Evolutionary conservation across 2,329 filamentous ascomycete species (phyloP), one percentile per base, ranked within the genome.

Genomic region (Sphaceloma murrayae): DNA sequence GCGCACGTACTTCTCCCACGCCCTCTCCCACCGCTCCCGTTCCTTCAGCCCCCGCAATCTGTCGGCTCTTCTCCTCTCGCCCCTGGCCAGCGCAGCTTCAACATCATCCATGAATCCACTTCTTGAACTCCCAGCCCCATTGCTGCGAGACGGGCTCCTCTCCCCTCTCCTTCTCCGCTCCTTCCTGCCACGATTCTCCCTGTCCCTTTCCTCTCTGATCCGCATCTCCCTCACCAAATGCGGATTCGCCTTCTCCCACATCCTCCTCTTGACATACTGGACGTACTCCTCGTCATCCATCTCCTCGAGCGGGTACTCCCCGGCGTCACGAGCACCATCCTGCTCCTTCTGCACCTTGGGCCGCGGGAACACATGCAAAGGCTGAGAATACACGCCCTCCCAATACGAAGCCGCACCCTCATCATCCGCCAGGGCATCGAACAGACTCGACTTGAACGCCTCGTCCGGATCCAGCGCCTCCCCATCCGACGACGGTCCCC

Each of bases 281-380:
- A 85, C 83, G 60, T 96, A 98, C 61, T 95, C 84, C 19, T 96
- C 88, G 54, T 96, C 91, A 6, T 72, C 79, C 89, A 96, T 96
- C 51, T 72, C 73, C 62, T 94, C 86, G 9, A 94, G 68, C 6
- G 24, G 24, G 16, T 45, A n/a, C 47, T 72, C 68, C 11, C 74
- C 75, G 29, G 53, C 65, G 40, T 51, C 65, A 43, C 56, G 78
- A 62, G 50, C 74, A 5, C n/a, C 42, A 14, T 26, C 31, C 3
- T 16, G n/a, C n/a, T 14, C 32, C 14, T 19, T 24, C 16, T 14
- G 8, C 74, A 58, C 68, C 0, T 71, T 69, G 0, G 75, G 63
- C 57, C 93, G 94, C 2, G 77, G 60, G 59, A 93, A 95, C 5
- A 78, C 75, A 62, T 95, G 87, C 39, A 96, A 82, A 0, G 91